These are phyloP conservation scores for Sugiyamaella paludigena DNA, from an alignment of 1,139 yeast genomes.

Conservation along the genomic window DNA sequence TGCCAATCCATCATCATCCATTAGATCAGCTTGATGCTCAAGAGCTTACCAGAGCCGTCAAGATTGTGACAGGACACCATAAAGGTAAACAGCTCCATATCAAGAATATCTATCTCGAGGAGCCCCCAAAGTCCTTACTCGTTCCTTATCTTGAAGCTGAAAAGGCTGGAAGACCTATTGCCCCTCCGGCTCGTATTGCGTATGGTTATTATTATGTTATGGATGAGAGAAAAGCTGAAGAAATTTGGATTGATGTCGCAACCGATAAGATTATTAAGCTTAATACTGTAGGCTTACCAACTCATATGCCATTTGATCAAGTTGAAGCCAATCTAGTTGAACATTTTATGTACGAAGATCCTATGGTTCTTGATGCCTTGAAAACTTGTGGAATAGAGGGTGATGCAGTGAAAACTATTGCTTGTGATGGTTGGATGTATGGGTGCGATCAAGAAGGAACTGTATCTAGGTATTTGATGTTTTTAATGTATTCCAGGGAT, in stretches of 20 bases:
- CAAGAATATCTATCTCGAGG: conserved; percentile 68
- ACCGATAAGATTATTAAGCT: conserved; percentile 56
- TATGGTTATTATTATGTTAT: conserved; percentile 66
- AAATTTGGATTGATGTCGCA: conserved; percentile 69
- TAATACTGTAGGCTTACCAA: conserved; percentile 56
- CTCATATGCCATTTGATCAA: conserved; percentile 72
- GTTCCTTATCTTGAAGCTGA: conserved; percentile 68
- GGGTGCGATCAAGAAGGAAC: conserved; percentile 89
- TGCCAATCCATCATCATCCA: conserved; percentile 37
- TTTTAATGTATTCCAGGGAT: conserved; percentile 60
- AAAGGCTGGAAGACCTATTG: conserved; percentile 54
- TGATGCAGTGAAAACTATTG: conserved; percentile 45
- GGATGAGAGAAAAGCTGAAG: conserved; percentile 59
- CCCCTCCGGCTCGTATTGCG: conserved; percentile 55
- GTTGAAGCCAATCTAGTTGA: conserved; percentile 62
- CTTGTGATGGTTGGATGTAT: conserved; percentile 92
- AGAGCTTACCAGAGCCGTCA: conserved; percentile 62
- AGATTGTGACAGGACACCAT: conserved; percentile 47
- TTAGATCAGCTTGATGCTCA: conserved; percentile 67
- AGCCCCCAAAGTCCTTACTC: conserved; percentile 81
- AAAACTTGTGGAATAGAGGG: conserved; percentile 56
- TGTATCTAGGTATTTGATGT: conserved; percentile 65
- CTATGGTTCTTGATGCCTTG: conserved; percentile 58
- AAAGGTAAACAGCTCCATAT: conserved; percentile 58
- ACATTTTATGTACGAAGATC: conserved; percentile 68